Conservation (phyloP, 108 stramenopile genomes). For the Cyclotella cryptica region DNA sequence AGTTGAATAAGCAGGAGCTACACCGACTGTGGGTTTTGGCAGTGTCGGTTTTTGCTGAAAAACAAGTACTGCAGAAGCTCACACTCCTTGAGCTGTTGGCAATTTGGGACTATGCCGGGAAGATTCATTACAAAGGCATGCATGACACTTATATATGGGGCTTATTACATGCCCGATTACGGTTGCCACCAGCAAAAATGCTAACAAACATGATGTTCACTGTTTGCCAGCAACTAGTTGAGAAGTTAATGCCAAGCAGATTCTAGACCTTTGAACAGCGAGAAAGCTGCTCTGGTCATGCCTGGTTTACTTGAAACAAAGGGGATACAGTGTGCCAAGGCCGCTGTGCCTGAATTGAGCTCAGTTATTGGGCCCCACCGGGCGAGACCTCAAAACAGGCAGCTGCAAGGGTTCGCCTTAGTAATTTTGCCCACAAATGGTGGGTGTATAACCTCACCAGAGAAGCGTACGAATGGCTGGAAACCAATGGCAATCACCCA, state of each 20-base stretch:
- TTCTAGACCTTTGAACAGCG: not conserved
- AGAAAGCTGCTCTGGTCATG: not conserved
- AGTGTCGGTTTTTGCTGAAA: not conserved
- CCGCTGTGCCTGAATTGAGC: conserved; percentile 13
- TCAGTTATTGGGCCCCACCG: conserved; percentile 20
- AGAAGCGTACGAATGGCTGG: conserved; percentile 18
- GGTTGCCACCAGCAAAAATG: conserved; percentile 10
- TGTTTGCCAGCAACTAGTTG: conserved; percentile 1
- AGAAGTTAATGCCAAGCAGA: not conserved
- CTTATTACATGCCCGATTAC: not conserved
- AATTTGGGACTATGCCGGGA: conserved; percentile 8
- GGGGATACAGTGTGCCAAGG: conserved; percentile 16
- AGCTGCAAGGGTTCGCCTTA: conserved; percentile 1
- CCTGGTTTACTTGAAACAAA: conserved; percentile 1
- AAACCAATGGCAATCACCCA: conserved; percentile 1
- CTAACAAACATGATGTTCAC: not conserved
- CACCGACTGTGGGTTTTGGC: not conserved
- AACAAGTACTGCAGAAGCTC: not conserved
- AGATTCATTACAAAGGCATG: conserved; percentile 2
- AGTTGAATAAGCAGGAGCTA: not conserved
- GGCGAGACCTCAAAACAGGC: conserved; percentile 16
- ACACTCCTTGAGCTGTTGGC: not conserved
- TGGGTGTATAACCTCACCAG: conserved; percentile 5
- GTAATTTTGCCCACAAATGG: conserved; percentile 8
- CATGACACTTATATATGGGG: not conserved